Conservation (phyloP, 192 early-diverging fungal species). For the Jimgerdemannia flammicorona region DNA sequence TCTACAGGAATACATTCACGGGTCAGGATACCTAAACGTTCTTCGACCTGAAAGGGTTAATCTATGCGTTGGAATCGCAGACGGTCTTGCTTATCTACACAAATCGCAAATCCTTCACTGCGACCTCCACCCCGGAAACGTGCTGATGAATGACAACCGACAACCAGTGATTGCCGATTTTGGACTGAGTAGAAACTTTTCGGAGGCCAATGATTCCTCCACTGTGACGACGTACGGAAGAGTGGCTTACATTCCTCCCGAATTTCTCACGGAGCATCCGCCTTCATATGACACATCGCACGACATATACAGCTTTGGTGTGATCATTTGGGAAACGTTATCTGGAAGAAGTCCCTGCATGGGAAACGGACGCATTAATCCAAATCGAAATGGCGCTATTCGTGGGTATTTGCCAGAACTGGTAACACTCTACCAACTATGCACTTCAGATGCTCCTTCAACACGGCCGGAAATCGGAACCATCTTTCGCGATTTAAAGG, state of each 20-base stretch:
- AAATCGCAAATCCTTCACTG: neutral
- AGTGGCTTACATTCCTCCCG: neutral
- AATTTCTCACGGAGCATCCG: neutral
- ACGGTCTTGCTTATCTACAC: neutral
- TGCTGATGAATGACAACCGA: neutral
- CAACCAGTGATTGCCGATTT: neutral
- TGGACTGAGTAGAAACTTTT: neutral
- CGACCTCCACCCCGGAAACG: neutral
- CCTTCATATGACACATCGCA: neutral
- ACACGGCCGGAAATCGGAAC: neutral
- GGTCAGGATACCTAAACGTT: neutral
- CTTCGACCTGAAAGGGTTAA: neutral
- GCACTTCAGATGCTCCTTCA: neutral
- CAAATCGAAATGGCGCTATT: neutral
- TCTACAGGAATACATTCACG: neutral
- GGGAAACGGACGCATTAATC: neutral
- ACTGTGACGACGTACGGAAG: neutral
- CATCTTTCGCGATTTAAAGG: neutral
- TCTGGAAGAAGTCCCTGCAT: neutral
- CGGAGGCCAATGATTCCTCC: neutral
- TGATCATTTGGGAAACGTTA: neutral
- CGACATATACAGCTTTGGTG: neutral
- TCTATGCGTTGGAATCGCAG: neutral
- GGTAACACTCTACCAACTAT: neutral
- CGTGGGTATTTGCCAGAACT: neutral